Percentiles rank a stretch among this genome's conserved stretches.
phyloP scores from a whole-genome alignment of 768 basidiomycete genomes.

The Floccularia luteovirens region DNA sequence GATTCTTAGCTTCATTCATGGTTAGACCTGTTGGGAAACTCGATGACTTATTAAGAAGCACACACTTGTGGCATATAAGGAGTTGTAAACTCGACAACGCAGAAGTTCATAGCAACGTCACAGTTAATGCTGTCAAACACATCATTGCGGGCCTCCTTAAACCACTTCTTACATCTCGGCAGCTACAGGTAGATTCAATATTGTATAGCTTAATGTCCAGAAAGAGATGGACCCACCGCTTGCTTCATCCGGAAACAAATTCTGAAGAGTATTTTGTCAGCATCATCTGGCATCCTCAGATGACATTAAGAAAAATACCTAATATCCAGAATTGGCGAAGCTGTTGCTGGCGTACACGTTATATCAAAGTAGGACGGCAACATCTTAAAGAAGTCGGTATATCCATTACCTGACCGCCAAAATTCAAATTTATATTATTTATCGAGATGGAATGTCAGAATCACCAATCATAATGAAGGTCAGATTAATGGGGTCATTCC shows the following conservation, averaged over 20 bases:
- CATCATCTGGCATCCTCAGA: conserved; percentile 17
- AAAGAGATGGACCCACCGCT: conserved; percentile 28
- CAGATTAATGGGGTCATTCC: conserved; percentile 59
- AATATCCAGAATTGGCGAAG: conserved; percentile 37
- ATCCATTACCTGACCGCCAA: conserved; percentile 44
- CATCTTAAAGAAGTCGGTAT: conserved; percentile 47
- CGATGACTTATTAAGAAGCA: not conserved
- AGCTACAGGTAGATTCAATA: conserved; percentile 27
- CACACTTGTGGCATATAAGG: conserved; percentile 34
- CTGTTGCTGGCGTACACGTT: conserved; percentile 43
- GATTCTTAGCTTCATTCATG: conserved; percentile 33
- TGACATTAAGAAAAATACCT: conserved; percentile 27
- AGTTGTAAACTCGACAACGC: conserved; percentile 39
- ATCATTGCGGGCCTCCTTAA: conserved; percentile 52
- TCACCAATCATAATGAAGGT: conserved; percentile 63
- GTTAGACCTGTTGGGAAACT: not conserved
- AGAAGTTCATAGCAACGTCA: conserved; percentile 53
- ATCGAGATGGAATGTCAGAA: not conserved
- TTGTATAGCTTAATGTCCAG: not conserved
- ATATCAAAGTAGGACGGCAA: conserved; percentile 36
- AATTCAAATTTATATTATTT: not conserved
- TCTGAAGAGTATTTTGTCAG: conserved; percentile 20
- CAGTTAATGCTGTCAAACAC: conserved; percentile 62
- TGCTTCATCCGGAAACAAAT: conserved; percentile 53
- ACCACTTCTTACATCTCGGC: conserved; percentile 54